Evolutionary conservation across 2,329 filamentous ascomycete genomes (phyloP).

Genomic region (Penicillium sp.): DNA sequence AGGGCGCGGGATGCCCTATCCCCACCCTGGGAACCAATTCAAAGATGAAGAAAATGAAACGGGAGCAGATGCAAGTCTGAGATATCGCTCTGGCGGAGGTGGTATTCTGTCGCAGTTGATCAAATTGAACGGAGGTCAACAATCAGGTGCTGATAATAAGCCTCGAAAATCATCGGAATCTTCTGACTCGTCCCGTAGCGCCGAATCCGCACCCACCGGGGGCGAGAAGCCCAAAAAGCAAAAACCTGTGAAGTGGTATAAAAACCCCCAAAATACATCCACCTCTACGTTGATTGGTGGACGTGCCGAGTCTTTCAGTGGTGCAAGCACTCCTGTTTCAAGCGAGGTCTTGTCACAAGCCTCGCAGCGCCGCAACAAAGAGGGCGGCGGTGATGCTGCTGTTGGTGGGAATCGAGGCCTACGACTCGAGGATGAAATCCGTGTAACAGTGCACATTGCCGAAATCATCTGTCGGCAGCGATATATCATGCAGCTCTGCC

Average conservation of each 20-base stretch:
- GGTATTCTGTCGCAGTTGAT: constrained; percentile 36
- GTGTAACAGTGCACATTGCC: constrained; percentile 60
- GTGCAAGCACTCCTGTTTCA: constrained; percentile 31
- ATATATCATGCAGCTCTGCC: constrained; percentile 81
- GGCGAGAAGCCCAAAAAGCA: constrained; percentile 18
- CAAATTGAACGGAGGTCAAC: constrained; percentile 24
- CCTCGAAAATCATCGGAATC: constrained; percentile 13
- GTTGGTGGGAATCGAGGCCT: constrained; percentile 5
- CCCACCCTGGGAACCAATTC: constrained; percentile 12
- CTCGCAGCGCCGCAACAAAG: constrained; percentile 26
- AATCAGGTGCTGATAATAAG: background rate
- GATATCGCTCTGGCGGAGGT: constrained; percentile 30
- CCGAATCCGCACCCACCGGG: constrained; percentile 3
- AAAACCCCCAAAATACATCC: constrained; percentile 28
- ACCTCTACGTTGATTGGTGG: constrained; percentile 25
- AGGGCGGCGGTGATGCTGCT: constrained; percentile 4
- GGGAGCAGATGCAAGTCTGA: constrained; percentile 14
- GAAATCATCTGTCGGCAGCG: constrained; percentile 74
- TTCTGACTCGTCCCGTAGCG: constrained; percentile 10
- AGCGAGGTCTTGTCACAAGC: constrained; percentile 30
- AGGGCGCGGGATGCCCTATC: constrained; percentile 15
- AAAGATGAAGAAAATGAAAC: constrained; percentile 9
- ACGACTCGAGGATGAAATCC: constrained; percentile 49
- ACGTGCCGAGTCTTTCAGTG: constrained; percentile 21
- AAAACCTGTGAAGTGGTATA: constrained; percentile 36